Percentiles rank a stretch among this genome's conserved stretches.
These are phyloP conservation scores for Batkoa obscura DNA, from an alignment of 371 early-diverging fungal species.

Conservation along the genomic window DNA sequence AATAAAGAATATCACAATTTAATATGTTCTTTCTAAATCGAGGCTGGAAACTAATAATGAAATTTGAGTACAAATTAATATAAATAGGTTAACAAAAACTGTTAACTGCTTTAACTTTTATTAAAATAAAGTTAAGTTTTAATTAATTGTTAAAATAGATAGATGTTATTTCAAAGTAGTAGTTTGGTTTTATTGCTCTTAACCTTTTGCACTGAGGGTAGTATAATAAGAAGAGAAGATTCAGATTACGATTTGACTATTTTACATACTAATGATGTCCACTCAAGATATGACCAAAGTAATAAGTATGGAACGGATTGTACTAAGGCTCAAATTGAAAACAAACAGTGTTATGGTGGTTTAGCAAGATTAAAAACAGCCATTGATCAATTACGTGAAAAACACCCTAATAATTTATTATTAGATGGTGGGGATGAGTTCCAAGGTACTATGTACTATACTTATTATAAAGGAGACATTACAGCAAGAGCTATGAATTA, in stretches of 20 bases:
- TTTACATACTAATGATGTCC: constrained; percentile 47
- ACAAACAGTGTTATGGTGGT: constrained; percentile 33
- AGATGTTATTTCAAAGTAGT: too few species aligned
- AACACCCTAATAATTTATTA: constrained; percentile 17
- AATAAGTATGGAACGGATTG: constrained; percentile 30
- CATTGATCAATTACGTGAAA: constrained; percentile 22
- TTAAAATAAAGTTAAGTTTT: too few species aligned
- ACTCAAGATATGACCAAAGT: constrained; percentile 30
- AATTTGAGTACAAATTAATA: too few species aligned
- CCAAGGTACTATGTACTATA: constrained; percentile 34
- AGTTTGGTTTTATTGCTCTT: too few species aligned
- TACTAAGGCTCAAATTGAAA: constrained; percentile 14
- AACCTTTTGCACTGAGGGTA: too few species aligned
- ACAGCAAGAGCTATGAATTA: constrained; percentile 31
- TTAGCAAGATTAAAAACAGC: constrained; percentile 30
- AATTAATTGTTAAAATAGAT: too few species aligned
- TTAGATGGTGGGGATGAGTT: constrained; percentile 50
- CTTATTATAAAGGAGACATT: constrained; percentile 22
- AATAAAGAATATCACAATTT: too few species aligned
- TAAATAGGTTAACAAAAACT: too few species aligned
- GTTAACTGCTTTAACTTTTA: too few species aligned
- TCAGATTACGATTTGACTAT: constrained; percentile 16
- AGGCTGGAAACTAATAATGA: too few species aligned
- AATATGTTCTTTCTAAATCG: too few species aligned
- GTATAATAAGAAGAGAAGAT: too few species aligned